Evolutionary conservation across 441 rosid species (phyloP), one percentile per base, ranked within the genome.

Genomic region (Erodium trifolium): DNA sequence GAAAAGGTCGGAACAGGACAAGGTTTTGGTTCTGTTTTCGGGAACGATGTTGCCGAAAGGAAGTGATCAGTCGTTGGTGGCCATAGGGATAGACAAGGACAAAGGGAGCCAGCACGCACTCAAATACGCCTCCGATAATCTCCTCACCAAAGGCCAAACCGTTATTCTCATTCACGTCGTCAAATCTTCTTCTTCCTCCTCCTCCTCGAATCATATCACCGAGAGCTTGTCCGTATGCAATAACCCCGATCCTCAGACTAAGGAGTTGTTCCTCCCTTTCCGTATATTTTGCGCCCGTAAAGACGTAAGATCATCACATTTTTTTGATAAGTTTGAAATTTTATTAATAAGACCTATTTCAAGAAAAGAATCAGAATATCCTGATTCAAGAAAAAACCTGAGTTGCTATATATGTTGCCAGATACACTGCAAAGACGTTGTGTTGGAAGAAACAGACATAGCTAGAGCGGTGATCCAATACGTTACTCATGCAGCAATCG

Each of bases 111-210:
- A 75, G 55, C 13, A 67, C 13, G 78, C 78, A 27, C 68, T 75
- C 14, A 75, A 75, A 67, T 75, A 70, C 67, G 72, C 78, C n/a
- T 16, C 65, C n/a, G 78, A 75, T n/a, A 39, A 75, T 71, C 74
- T 75, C 29, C 71, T 75, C 66, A 4, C n/a, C 3, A 62, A 60
- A 29, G 78, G 75, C 39, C 78, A 75, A 51, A 64, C 67, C 2
- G 69, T 75, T 13, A 0, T 70, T 66, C 78, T 75, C 71, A 6
- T 75, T 27, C 78, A 75, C 2, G 75, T 75, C 66, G 18, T 70
- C 55, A 68, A 18, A 8, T 49, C 73, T 8, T 0, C 70, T 43
- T 3, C 27, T 23, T 23, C 27, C 27, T 23, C 27, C 27, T 23
- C 27, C 27, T 23, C 27, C 27, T 23, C 27, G 16, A 49, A 12